Evolutionary conservation across 2,329 filamentous ascomycete species (phyloP).

Genomic region (Onygenales sp.): DNA sequence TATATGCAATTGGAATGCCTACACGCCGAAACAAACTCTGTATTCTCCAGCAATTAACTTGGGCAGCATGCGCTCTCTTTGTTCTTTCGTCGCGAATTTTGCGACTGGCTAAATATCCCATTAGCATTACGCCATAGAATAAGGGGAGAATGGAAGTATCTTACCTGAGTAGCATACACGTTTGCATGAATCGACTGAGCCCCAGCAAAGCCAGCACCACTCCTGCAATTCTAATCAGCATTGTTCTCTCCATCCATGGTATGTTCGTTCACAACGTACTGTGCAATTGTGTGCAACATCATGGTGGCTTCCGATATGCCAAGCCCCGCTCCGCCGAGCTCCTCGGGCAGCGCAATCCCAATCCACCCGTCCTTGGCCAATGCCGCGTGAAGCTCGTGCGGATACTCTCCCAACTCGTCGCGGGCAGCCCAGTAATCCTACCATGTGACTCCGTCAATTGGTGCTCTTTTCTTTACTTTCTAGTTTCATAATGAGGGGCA

Average conservation of each 20-base stretch:
- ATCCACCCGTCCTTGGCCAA: slow-evolving; percentile 70
- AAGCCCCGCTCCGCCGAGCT: slow-evolving; percentile 63
- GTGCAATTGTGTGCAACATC: slow-evolving; percentile 77
- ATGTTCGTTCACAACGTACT: slow-evolving; percentile 32
- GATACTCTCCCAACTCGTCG: slow-evolving; percentile 62
- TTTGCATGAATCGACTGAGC: slow-evolving; percentile 51
- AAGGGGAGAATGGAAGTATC: background rate
- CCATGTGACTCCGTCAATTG: background rate
- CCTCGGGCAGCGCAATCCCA: slow-evolving; percentile 67
- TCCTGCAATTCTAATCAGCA: slow-evolving; percentile 20
- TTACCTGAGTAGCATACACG: slow-evolving; percentile 52
- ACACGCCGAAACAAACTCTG: slow-evolving; percentile 69
- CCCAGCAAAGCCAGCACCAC: slow-evolving; percentile 67
- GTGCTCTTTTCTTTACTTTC: background rate
- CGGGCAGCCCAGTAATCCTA: slow-evolving; percentile 63
- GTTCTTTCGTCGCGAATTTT: slow-evolving; percentile 58
- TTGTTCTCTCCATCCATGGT: no score
- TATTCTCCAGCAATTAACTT: slow-evolving; percentile 62
- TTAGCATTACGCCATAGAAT: background rate
- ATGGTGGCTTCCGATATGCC: slow-evolving; percentile 73
- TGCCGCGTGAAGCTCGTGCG: slow-evolving; percentile 64
- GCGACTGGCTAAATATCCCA: slow-evolving; percentile 44
- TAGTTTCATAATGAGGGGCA: background rate
- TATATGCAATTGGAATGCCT: slow-evolving; percentile 5
- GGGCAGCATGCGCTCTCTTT: slow-evolving; percentile 55